These are phyloP conservation scores for Emmonsiellopsis sp. DNA, from an alignment of 2,329 filamentous ascomycete genomes.

Conservation along the genomic window DNA sequence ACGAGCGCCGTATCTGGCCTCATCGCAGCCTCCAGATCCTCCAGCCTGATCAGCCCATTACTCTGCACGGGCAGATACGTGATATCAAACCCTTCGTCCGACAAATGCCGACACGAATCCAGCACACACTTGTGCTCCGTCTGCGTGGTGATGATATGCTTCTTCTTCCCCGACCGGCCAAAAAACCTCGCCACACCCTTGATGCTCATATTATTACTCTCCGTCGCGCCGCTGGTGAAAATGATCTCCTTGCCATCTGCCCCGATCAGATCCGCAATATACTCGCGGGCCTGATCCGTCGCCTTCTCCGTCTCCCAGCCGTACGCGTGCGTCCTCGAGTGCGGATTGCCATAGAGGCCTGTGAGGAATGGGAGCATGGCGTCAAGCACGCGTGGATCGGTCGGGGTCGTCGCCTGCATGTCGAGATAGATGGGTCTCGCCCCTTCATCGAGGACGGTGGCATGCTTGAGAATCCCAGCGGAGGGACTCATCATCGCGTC, in stretches of 20 bases:
- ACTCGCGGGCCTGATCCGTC: slow-evolving; percentile 72
- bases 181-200: slow-evolving; percentile 97
- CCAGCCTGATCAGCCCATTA: slow-evolving; percentile 77
- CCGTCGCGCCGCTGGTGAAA: slow-evolving; percentile 94
- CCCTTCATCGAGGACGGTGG: slow-evolving; percentile 85
- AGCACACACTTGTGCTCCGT: slow-evolving; percentile 99
- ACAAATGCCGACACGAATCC: slow-evolving; percentile 91
- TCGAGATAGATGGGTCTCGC: slow-evolving; percentile 93
- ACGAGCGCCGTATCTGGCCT: slow-evolving; percentile 84
- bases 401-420: slow-evolving; percentile 94
- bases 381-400: slow-evolving; percentile 89
- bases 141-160: slow-evolving; percentile 93
- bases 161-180: slow-evolving; percentile 88
- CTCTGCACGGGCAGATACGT: slow-evolving; percentile 90
- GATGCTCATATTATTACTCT: slow-evolving; percentile 99
- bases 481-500: slow-evolving; percentile 72
- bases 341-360: slow-evolving; percentile 90
- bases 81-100: slow-evolving; percentile 91
- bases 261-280: slow-evolving; percentile 80
- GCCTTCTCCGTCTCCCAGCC: slow-evolving; percentile 97
- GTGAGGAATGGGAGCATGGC: slow-evolving; percentile 94
- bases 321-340: slow-evolving; percentile 94
- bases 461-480: slow-evolving; percentile 77
- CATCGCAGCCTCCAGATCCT: slow-evolving; percentile 78
- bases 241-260: slow-evolving; percentile 97